These are phyloP conservation scores for Cunninghamia lanceolata DNA, from an alignment of 75 land plant genomes.

Conservation along the genomic window DNA sequence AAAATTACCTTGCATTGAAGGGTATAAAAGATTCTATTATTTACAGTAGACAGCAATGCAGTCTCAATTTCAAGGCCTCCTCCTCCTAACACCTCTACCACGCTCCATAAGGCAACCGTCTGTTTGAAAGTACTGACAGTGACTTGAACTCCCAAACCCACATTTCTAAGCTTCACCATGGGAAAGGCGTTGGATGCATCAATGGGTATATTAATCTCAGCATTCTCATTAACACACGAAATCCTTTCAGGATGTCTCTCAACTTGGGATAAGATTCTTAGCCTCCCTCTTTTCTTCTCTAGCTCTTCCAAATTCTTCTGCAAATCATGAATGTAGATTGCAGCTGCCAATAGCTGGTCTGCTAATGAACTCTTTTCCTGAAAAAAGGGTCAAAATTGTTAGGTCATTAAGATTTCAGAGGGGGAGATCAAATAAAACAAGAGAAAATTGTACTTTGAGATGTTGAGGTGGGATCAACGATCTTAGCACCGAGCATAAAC, in stretches of 20 bases:
- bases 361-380: neutral
- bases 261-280: neutral
- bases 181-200: neutral
- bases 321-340: neutral
- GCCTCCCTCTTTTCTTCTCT: neutral
- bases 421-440: neutral
- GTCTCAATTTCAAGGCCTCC: neutral
- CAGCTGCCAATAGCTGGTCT: neutral
- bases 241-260: neutral
- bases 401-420: too few species aligned
- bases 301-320: neutral
- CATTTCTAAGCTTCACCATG: neutral
- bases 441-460: neutral
- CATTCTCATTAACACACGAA: neutral
- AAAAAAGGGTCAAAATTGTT: neutral
- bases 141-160: neutral
- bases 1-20: slow-evolving; percentile 1
- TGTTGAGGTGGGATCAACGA: neutral
- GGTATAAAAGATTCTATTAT: neutral
- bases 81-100: neutral
- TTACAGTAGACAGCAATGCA: neutral
- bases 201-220: neutral
- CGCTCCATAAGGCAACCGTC: neutral
- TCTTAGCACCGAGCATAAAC: neutral
- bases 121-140: neutral